Evolutionary conservation across 2,329 filamentous ascomycete species (phyloP), one percentile per base, ranked within the genome.

Genomic region (Pseudogymnoascus sp.): DNA sequence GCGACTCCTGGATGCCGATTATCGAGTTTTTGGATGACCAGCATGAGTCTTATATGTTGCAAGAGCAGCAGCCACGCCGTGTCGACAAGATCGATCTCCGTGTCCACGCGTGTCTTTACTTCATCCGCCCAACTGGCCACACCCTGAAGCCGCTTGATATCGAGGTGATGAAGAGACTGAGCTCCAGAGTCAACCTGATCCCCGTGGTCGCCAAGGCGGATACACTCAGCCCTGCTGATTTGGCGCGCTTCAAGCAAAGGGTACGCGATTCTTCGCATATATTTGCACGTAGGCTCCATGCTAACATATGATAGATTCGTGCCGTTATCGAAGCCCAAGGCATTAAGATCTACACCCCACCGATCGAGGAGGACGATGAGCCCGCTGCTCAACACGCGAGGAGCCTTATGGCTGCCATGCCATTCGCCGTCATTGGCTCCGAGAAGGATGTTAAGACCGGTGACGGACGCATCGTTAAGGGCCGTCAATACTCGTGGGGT

Each of bases 1-100:
- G 93, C 74, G 94, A 99, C 78, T 97, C 94, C 66, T 99, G 94
- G 94, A 95, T 96, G 84, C 94, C 94, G 75, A 97, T 99, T 75
- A 97, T 99, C 77, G 94, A 99, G 79, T 99, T 99, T 82, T 84
- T 99, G 72, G 94, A 99, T 78, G 94, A 99, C 80, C 94, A 99
- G 84, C 95, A 99, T 77, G 94, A 99, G 83, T 99, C 94, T 37
- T 99, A 99, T 80, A 99, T 99, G 94, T 84, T 99, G 75, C 94
- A 99, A 82, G 94, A 99, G 85, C 94, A 99, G 79, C 94, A 99
- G 80, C 94, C 95, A 70, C 91, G 91, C 78, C 91, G 94, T 73
- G 87, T 89, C 72, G 94, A 99, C 82, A 99, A 97, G 85, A 99
- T 99, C 72, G 94, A 99, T 75, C 89, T 99, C 72, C 92, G 94